Conservation (phyloP, 2,329 filamentous ascomycete species). For the Zarea fungicola region DNA sequence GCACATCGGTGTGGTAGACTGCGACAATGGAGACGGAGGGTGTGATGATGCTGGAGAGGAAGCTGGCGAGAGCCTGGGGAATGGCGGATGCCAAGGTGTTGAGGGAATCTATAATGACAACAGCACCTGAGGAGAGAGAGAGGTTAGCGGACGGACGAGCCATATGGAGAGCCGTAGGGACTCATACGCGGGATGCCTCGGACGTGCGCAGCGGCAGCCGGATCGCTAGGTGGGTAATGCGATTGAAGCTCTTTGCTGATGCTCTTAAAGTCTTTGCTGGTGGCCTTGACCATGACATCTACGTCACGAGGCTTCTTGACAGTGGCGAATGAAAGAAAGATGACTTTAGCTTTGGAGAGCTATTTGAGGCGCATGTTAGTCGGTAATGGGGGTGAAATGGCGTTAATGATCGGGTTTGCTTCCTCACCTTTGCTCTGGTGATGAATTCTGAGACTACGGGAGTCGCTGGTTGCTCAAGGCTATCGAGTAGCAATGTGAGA, state of each 20-base stretch:
- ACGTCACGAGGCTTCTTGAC: conserved; percentile 57
- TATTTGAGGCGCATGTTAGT: conserved; percentile 12
- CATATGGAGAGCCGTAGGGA: background rate
- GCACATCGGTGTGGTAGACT: conserved; percentile 78
- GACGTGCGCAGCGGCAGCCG: conserved; percentile 27
- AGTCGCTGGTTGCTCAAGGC: conserved; percentile 71
- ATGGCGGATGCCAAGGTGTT: conserved; percentile 56
- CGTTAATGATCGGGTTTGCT: too few relatives aligned
- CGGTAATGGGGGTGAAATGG: too few relatives aligned
- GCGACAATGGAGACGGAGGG: conserved; percentile 68
- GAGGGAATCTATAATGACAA: conserved; percentile 77
- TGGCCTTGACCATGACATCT: conserved; percentile 62
- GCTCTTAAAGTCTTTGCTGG: conserved; percentile 50
- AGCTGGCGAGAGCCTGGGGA: conserved; percentile 56
- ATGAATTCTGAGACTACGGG: conserved; percentile 71
- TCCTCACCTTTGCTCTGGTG: conserved; percentile 65
- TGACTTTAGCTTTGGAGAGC: conserved; percentile 62
- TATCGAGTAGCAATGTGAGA: conserved; percentile 81
- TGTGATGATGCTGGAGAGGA: conserved; percentile 63
- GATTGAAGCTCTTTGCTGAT: conserved; percentile 57
- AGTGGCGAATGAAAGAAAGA: conserved; percentile 76
- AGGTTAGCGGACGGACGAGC: conserved; percentile 16
- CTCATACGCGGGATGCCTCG: conserved; percentile 40
- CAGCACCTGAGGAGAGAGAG: conserved; percentile 45
- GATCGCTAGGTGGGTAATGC: conserved; percentile 39